A percentile compares a stretch with the other conserved stretches of the same genome.
phyloP scores from a whole-genome alignment of 495 filamentous ascomycete genomes.

The Hypomontagnella submonticulosa region DNA sequence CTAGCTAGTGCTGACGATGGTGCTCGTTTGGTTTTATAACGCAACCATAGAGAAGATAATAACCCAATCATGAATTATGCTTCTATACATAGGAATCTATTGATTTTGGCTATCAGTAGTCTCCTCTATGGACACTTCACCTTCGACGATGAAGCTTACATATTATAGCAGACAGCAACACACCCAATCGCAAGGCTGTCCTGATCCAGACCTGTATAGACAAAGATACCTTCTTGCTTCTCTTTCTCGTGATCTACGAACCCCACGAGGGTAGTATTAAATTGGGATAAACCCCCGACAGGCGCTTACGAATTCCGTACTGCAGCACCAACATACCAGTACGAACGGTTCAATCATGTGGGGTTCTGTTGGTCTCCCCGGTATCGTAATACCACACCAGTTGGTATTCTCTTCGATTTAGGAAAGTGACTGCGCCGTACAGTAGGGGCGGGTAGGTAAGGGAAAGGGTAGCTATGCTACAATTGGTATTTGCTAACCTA shows the following conservation, averaged over 20 bases:
- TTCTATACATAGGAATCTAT: background rate
- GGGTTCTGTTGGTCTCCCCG: constrained; percentile 14
- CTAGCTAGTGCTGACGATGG: constrained; percentile 5
- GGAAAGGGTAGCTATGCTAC: constrained; percentile 20
- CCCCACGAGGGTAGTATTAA: constrained; percentile 27
- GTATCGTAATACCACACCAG: constrained; percentile 23
- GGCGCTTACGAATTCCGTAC: constrained; percentile 37
- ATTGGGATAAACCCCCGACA: constrained; percentile 26
- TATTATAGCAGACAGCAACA: background rate
- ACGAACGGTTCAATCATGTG: constrained; percentile 34
- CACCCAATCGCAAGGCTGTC: constrained; percentile 31
- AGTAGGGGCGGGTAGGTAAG: constrained; percentile 27
- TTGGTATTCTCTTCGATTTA: constrained; percentile 18
- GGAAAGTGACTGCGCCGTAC: constrained; percentile 25
- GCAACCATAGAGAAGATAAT: background rate
- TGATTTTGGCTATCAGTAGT: background rate
- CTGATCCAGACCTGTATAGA: constrained; percentile 6
- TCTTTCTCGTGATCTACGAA: constrained; percentile 2
- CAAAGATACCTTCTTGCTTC: background rate
- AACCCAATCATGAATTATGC: background rate
- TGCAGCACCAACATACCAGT: constrained; percentile 16
- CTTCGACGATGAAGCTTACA: background rate
- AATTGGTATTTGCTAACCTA: constrained; percentile 28
- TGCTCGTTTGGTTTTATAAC: background rate
- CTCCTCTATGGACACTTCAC: background rate